Evolutionary conservation across 208 protist genomes (phyloP).

Genomic region (Acanthamoeba healyi): DNA sequence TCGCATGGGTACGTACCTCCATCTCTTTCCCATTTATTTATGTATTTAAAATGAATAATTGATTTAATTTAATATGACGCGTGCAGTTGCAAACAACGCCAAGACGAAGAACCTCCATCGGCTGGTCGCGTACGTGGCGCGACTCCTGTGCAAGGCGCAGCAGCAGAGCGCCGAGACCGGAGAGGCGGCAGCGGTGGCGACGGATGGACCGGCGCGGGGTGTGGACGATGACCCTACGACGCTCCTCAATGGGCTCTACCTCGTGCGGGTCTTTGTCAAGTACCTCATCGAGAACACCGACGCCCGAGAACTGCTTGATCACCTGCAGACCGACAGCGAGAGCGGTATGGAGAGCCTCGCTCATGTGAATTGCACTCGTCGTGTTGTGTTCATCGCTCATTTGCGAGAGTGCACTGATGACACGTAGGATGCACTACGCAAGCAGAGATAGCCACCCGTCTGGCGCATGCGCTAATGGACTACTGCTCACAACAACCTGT

Average conservation of each 20-base stretch:
- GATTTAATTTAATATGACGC: not conserved
- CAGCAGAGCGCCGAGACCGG: not conserved
- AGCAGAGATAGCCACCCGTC: not conserved
- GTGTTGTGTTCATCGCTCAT: not conserved
- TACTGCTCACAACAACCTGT: constrained; percentile 18
- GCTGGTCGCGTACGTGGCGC: not conserved
- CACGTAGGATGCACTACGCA: not conserved
- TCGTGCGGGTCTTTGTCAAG: constrained; percentile 55
- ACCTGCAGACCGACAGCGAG: not conserved
- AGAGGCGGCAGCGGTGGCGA: not conserved
- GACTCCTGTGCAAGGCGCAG: not conserved
- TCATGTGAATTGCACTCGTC: not conserved
- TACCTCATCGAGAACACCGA: constrained; percentile 8
- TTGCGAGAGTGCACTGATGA: not conserved
- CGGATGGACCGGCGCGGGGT: not conserved
- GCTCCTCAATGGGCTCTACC: constrained; percentile 49
- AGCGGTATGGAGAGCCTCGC: not conserved
- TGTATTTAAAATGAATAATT: not conserved
- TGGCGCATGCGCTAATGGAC: constrained; percentile 27
- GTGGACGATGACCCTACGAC: constrained; percentile 28
- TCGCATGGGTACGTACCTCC: not conserved
- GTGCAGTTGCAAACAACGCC: constrained; percentile 14
- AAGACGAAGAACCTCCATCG: constrained; percentile 59
- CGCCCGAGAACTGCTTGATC: not conserved
- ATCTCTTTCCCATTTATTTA: not conserved